Evolutionary conservation across 495 filamentous ascomycete species (phyloP).

Genomic region (Lophium mytilinum): DNA sequence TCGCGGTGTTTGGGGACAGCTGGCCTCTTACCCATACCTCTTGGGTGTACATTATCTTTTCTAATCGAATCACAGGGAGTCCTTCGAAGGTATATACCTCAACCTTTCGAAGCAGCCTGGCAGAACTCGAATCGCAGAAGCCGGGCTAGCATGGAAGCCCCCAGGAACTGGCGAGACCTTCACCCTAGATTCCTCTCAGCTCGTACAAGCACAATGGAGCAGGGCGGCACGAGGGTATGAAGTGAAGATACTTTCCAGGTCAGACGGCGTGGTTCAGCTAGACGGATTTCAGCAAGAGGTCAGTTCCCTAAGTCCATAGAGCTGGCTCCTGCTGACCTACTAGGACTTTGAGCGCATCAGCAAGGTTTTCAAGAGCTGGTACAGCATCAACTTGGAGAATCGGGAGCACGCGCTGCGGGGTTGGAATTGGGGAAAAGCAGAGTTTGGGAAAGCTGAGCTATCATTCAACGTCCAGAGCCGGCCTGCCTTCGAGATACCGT

Average conservation of each 20-base stretch:
- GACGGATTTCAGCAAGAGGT: slow-evolving; percentile 95
- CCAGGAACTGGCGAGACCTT: slow-evolving; percentile 80
- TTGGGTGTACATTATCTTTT: background rate
- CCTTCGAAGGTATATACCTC: slow-evolving; percentile 91
- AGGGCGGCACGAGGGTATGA: slow-evolving; percentile 87
- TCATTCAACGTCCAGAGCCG: slow-evolving; percentile 95
- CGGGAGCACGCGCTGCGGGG: slow-evolving; percentile 91
- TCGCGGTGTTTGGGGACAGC: background rate
- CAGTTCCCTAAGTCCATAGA: slow-evolving; percentile 9
- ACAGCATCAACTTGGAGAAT: slow-evolving; percentile 82
- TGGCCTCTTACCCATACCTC: background rate
- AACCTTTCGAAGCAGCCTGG: slow-evolving; percentile 85
- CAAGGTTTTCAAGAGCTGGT: slow-evolving; percentile 94
- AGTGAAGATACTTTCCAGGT: slow-evolving; percentile 77
- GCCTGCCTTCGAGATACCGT: slow-evolving; percentile 95
- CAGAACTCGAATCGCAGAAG: slow-evolving; percentile 88
- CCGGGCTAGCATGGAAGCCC: slow-evolving; percentile 90
- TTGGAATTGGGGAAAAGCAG: slow-evolving; percentile 99
- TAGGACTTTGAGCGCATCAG: slow-evolving; percentile 82
- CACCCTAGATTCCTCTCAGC: slow-evolving; percentile 75
- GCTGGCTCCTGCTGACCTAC: background rate
- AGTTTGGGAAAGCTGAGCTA: slow-evolving; percentile 92
- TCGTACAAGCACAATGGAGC: slow-evolving; percentile 87
- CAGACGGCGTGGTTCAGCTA: slow-evolving; percentile 78
- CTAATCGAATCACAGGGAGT: slow-evolving; percentile 52